Conservation (phyloP, 2,329 filamentous ascomycete genomes). For the Rasamsonia emersonii region DNA sequence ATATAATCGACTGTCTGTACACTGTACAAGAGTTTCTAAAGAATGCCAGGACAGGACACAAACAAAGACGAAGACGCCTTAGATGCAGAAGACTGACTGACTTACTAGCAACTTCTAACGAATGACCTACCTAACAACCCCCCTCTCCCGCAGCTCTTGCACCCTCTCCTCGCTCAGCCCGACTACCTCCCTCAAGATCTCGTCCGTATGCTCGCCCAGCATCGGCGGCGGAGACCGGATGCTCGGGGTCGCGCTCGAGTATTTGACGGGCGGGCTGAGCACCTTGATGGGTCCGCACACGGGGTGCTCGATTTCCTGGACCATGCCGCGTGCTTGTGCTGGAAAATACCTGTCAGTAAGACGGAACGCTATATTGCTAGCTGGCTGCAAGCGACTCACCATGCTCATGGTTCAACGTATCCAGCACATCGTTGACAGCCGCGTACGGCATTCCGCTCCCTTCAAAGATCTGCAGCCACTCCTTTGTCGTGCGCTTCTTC, state of each 20-base stretch:
- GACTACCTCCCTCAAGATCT: slow-evolving; percentile 55
- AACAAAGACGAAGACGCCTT: too few relatives aligned
- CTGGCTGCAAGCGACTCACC: background rate
- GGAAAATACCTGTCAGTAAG: background rate
- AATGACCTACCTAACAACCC: slow-evolving; percentile 45
- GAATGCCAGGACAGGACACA: too few relatives aligned
- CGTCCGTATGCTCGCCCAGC: slow-evolving; percentile 71
- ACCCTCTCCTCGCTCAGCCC: slow-evolving; percentile 52
- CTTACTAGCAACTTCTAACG: too few relatives aligned
- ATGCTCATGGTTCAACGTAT: slow-evolving; percentile 2
- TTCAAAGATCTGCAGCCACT: slow-evolving; percentile 35
- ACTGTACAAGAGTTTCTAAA: too few relatives aligned
- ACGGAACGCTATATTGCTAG: too few relatives aligned
- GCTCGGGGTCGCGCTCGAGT: slow-evolving; percentile 64
- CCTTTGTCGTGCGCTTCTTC: slow-evolving; percentile 26
- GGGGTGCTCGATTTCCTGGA: slow-evolving; percentile 69
- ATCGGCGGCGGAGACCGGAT: slow-evolving; percentile 68
- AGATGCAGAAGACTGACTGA: too few relatives aligned
- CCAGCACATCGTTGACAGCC: slow-evolving; percentile 2
- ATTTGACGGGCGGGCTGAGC: slow-evolving; percentile 84
- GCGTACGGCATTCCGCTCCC: slow-evolving; percentile 39
- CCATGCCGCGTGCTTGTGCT: slow-evolving; percentile 68
- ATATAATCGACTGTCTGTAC: too few relatives aligned
- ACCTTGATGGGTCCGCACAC: slow-evolving; percentile 71
- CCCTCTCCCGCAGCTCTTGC: slow-evolving; percentile 48